Conservation (phyloP, 1,284 basidiomycete species). For the Trichosporon ovoides region DNA sequence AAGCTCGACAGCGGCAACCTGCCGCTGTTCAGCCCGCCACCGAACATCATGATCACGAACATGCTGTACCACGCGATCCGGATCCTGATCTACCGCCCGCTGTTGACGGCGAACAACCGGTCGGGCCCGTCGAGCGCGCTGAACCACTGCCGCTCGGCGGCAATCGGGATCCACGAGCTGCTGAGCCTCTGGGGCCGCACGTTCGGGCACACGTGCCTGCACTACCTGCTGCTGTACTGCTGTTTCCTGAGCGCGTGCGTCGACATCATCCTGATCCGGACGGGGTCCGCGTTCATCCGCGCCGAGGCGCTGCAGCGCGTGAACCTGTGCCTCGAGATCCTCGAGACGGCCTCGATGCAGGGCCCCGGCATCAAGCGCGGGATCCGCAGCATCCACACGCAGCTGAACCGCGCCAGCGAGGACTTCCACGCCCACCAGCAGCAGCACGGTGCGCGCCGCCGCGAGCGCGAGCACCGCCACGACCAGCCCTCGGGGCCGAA, state of each 20-base stretch:
- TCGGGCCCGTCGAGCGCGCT: constrained; percentile 17
- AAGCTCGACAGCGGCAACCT: constrained; percentile 10
- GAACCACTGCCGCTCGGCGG: constrained; percentile 21
- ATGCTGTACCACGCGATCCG: constrained; percentile 21
- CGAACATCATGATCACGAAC: constrained; percentile 20
- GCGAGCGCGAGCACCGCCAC: background rate
- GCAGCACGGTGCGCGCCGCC: background rate
- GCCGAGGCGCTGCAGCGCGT: constrained; percentile 25
- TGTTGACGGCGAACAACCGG: constrained; percentile 21
- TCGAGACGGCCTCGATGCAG: constrained; percentile 24
- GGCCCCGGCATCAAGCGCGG: constrained; percentile 23
- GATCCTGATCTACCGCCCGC: constrained; percentile 25
- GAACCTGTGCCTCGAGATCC: constrained; percentile 20
- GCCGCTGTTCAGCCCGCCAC: constrained; percentile 19
- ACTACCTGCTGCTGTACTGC: constrained; percentile 26
- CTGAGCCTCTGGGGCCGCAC: constrained; percentile 23
- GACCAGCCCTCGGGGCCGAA: background rate
- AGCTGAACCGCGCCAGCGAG: constrained; percentile 20
- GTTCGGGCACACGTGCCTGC: constrained; percentile 25
- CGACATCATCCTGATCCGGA: constrained; percentile 25
- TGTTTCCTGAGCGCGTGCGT: constrained; percentile 25
- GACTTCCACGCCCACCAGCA: background rate
- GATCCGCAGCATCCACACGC: constrained; percentile 18
- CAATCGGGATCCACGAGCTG: constrained; percentile 26
- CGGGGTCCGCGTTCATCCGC: constrained; percentile 20